Base-by-base conservation (phyloP, 768 basidiomycete species). In the Boletus barrowsii region DNA sequence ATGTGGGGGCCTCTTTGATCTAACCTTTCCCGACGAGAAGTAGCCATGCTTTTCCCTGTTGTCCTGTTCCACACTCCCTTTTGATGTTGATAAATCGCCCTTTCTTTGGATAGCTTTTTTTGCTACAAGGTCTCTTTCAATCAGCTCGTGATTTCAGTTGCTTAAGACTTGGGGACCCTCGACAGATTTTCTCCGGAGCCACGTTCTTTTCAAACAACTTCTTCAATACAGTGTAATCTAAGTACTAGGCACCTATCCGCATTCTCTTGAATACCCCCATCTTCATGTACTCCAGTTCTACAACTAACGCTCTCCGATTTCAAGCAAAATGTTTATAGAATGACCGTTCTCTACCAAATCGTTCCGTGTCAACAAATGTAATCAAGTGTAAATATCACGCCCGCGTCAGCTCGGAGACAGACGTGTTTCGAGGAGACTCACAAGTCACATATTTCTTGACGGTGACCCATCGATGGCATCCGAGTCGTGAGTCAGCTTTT, bases 1-100 rank as follows among this genome's bases (percentile, higher is more conserved):
- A 77, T 48, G 72, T 71, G 20, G 72, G 72, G 10, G 68, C 75
- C 10, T 81, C 81, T 22, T 68, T 84, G 51, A 83, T 84, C 56
- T 84, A 71, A 68, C 57, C 33, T 40, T 41, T 42, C 43, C 39
- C 57, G 53, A 36, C 60, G 62, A 60, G 52, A 45, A 46, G 53
- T 15, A 40, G 26, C 35, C 29, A 20, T 42, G 8, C 29, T 13
- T 32, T 39, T 37, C 18, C 29, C 11, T 43, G n/a, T 47, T 24
- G 26, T 46, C 4, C 14, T 43, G 26, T 48, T 54, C 22, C 22
- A 39, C 40, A 32, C 41, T 36, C 33, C 1, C 18, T 22, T 41
- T 46, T 37, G 42, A 54, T 42, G 13, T 24, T 29, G 11, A 50
- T 22, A 5, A n/a, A 18, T 30, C 24, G n/a, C 39, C 37, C 37